Conservation (phyloP, 2,329 filamentous ascomycete species). For the Monosporascus sp. region DNA sequence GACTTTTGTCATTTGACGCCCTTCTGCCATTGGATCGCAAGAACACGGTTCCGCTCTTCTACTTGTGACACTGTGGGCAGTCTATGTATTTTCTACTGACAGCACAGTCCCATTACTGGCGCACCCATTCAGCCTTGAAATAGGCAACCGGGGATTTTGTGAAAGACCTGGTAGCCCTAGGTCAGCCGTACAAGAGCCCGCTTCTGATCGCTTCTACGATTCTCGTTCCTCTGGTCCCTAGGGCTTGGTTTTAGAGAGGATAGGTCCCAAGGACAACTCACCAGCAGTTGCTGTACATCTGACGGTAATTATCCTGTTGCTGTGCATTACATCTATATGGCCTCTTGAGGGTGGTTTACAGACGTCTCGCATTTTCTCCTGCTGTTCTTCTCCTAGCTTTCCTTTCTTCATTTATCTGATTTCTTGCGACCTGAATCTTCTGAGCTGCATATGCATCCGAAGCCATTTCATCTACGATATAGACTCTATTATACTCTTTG, state of each 20-base stretch:
- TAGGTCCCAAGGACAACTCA: conserved; percentile 22
- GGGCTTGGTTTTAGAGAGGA: conserved; percentile 3
- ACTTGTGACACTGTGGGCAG: neutral
- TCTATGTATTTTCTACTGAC: neutral
- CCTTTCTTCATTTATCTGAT: neutral
- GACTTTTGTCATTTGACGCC: neutral
- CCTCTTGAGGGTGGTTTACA: conserved; percentile 8
- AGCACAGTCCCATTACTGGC: neutral
- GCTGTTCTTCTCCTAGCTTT: neutral
- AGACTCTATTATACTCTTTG: neutral
- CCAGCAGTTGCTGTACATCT: conserved; percentile 16
- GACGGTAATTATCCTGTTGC: conserved; percentile 14
- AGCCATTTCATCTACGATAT: neutral
- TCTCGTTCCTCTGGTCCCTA: conserved; percentile 16
- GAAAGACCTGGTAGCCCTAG: neutral
- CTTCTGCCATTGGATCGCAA: neutral
- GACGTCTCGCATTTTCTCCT: neutral
- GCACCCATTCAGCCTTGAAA: neutral
- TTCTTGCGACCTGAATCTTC: neutral
- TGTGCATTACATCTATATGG: conserved; percentile 9
- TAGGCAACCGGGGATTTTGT: neutral
- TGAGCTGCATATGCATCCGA: neutral
- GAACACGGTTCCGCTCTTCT: neutral
- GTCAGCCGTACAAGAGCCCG: conserved; percentile 3
- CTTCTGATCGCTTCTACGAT: conserved; percentile 27